Evolutionary conservation across 2,329 filamentous ascomycete species (phyloP), one percentile per base, ranked within the genome.

Genomic region (Aspergillus alliaceus): DNA sequence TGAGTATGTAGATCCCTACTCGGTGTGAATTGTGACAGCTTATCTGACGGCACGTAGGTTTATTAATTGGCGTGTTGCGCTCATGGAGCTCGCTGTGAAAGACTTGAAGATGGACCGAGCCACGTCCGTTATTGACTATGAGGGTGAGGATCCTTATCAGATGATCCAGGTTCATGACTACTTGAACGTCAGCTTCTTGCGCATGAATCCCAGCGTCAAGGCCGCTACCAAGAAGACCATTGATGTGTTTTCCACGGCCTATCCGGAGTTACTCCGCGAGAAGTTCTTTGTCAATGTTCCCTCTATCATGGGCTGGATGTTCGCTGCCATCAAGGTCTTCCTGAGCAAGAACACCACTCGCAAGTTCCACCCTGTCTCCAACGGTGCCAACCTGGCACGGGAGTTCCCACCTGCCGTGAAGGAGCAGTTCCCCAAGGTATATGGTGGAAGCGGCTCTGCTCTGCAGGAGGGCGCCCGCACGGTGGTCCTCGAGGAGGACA

Each of bases 251-350:
- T 85, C 87, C 51, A 86, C 85, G 64, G 90, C 90, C 64, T 97
- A 97, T 77, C 93, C 93, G 0, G 93, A 97, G 79, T 86, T 96
- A 9, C 83, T 97, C 49, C 86, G 86, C 66, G 86, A 93, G 78
- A 97, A 97, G 81, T 97, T 93, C 82, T 97, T 97, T 72, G 90
- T 97, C 77, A 97, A 97, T 69, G 91, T 97, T 6, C 93, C 93
- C 0, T 77, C 87, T 55, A 82, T 97, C 68, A 97, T 97, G 93
- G 90, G 91, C 56, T 97, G 93, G 82, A 84, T 92, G 71, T 92
- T 90, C 72, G 79, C 81, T 20, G 82, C 88, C 53, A 88, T 92
- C 79, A 92, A 91, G 79, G 76, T 90, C 18, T 88, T 93, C 72
- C 79, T 92, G 42, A 86, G 87, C 29, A 81, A 86, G 50, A 88